These are phyloP conservation scores for Adansonia digitata DNA, from an alignment of 345 rosid genomes.

Conservation along the genomic window DNA sequence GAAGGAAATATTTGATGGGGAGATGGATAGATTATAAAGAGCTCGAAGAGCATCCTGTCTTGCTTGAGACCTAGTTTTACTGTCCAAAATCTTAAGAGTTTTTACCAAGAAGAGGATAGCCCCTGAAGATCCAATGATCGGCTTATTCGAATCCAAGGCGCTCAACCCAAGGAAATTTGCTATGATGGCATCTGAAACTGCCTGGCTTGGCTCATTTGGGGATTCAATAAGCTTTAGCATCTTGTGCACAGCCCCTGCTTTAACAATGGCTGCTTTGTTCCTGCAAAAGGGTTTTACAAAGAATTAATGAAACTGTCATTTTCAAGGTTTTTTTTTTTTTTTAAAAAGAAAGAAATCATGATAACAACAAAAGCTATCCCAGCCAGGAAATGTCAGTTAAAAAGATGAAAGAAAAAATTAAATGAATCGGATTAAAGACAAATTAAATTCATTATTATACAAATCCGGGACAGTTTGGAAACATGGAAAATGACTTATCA, in stretches of 20 bases:
- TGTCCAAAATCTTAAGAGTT: conserved; percentile 38
- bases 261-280: conserved; percentile 97
- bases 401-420: neutral
- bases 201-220: conserved; percentile 38
- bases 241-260: conserved; percentile 94
- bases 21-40: conserved; percentile 80
- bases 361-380: neutral
- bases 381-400: neutral
- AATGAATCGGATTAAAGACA: neutral
- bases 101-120: conserved; percentile 77
- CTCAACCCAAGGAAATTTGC: conserved; percentile 95
- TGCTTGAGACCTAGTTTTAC: conserved; percentile 50
- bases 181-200: conserved; percentile 71
- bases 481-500: conserved; percentile 41
- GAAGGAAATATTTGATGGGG: conserved; percentile 47
- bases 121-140: conserved; percentile 87
- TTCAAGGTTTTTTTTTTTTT: no score
- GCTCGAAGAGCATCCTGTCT: conserved; percentile 86
- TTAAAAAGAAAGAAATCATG: neutral
- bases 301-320: neutral
- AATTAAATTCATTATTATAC: neutral
- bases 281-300: conserved; percentile 34
- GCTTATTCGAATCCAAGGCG: conserved; percentile 81
- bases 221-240: conserved; percentile 80
- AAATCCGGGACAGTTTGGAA: conserved; percentile 7